phyloP scores from a whole-genome alignment of 768 basidiomycete genomes.

The Leccinum longicurvipes region DNA sequence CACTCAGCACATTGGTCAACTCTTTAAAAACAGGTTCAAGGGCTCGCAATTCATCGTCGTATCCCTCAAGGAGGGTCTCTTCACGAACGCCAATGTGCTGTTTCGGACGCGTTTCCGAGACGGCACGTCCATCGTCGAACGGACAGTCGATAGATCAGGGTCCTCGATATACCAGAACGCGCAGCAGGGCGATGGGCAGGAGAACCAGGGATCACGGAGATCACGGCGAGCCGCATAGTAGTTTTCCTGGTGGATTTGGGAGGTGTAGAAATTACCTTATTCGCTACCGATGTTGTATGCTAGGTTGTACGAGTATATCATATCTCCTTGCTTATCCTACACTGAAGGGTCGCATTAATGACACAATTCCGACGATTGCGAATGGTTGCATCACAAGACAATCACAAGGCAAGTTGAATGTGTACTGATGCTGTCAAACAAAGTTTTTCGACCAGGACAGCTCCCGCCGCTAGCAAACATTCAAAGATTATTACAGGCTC shows the following conservation, averaged over 20 bases:
- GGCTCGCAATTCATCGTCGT: constrained; percentile 99
- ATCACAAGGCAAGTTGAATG: too few relatives aligned
- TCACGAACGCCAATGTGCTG: constrained; percentile 95
- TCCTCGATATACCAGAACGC: constrained; percentile 39
- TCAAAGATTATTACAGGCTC: background rate
- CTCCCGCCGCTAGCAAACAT: background rate
- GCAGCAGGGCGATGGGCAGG: constrained; percentile 12
- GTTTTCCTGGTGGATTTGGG: background rate
- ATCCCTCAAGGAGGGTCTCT: constrained; percentile 92
- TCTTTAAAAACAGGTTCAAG: constrained; percentile 97
- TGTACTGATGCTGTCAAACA: background rate
- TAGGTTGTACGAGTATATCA: constrained; percentile 6
- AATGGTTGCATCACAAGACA: too few relatives aligned
- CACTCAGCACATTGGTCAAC: constrained; percentile 94
- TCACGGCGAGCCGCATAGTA: constrained; percentile 15
- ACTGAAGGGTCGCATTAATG: background rate
- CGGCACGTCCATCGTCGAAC: constrained; percentile 87
- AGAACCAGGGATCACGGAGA: constrained; percentile 15
- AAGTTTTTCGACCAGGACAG: background rate
- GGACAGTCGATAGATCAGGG: constrained; percentile 64
- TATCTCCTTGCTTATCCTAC: background rate
- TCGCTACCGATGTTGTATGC: constrained; percentile 8
- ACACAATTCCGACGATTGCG: background rate
- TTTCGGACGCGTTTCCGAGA: constrained; percentile 93
- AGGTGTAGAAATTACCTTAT: background rate